A percentile compares a stretch with the other conserved stretches of the same genome.
phyloP scores from a whole-genome alignment of 2,329 filamentous ascomycete species.

The Ploettnerulaceae sp. region DNA sequence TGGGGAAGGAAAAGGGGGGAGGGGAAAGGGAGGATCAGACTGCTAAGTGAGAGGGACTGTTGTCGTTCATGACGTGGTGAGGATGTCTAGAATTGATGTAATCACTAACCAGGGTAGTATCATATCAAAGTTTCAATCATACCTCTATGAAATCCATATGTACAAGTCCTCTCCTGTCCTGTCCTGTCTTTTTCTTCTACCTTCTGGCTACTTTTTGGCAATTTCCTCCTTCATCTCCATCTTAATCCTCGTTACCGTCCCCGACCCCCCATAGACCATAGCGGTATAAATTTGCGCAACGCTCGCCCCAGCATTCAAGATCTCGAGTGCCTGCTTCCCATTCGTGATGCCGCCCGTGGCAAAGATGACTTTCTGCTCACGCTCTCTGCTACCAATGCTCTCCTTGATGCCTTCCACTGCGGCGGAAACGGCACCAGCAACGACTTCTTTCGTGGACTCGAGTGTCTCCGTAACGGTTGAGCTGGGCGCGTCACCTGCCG shows the following conservation, averaged over 20 bases:
- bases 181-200: too few relatives aligned
- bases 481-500: constrained; percentile 33
- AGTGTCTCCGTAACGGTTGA: constrained; percentile 35
- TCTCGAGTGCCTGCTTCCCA: constrained; percentile 74
- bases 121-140: too few relatives aligned
- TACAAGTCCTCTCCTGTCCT: too few relatives aligned
- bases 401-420: background rate
- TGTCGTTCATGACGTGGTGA: too few relatives aligned
- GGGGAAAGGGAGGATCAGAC: too few relatives aligned
- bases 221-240: constrained; percentile 48
- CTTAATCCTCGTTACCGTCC: constrained; percentile 62
- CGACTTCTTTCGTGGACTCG: constrained; percentile 26
- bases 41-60: too few relatives aligned
- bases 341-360: constrained; percentile 90
- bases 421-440: background rate
- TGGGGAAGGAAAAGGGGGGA: too few relatives aligned
- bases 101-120: too few relatives aligned
- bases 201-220: constrained; percentile 44
- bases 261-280: constrained; percentile 56
- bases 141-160: too few relatives aligned
- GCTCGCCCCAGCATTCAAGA: constrained; percentile 83
- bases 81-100: too few relatives aligned
- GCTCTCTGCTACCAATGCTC: background rate
- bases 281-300: constrained; percentile 90
- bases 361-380: constrained; percentile 72